phyloP scores from a whole-genome alignment of 805 yeast genomes.

The Lachancea mirantina region DNA sequence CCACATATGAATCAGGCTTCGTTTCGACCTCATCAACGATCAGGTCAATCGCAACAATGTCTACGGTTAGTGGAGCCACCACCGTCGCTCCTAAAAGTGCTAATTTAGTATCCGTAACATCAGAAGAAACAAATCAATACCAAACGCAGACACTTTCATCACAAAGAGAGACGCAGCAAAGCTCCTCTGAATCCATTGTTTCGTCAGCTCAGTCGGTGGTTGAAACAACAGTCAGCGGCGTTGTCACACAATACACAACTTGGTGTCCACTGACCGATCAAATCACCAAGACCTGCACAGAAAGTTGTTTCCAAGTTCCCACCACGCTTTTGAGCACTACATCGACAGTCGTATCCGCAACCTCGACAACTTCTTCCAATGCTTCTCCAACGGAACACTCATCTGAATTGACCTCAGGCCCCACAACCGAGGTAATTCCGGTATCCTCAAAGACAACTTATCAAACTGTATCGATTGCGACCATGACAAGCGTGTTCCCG shows the following conservation, averaged over 20 bases:
- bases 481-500: conserved; percentile 11
- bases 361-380: conserved; percentile 14
- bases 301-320: no score
- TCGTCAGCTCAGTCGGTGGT: conserved; percentile 7
- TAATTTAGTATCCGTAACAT: conserved; percentile 5
- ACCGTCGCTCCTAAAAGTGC: conserved; percentile 13
- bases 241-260: conserved; percentile 25
- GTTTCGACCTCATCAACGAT: conserved; percentile 2
- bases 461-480: conserved; percentile 8
- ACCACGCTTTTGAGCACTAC: no score
- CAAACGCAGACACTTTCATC: background rate
- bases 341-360: no score
- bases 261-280: conserved; percentile 10
- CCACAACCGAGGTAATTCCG: conserved; percentile 10
- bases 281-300: no score
- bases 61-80: no score
- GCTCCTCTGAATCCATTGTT: conserved; percentile 12
- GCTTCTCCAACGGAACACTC: conserved; percentile 13
- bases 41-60: background rate
- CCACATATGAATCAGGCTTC: no score
- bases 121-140: background rate
- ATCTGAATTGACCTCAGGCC: conserved; percentile 2
- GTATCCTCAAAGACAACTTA: conserved; percentile 13
- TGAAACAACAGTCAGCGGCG: conserved; percentile 19
- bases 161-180: background rate